Percentiles rank a stretch among this genome's conserved stretches.
These are phyloP conservation scores for Eruca vesicaria DNA, from an alignment of 441 rosid genomes.

Conservation along the genomic window DNA sequence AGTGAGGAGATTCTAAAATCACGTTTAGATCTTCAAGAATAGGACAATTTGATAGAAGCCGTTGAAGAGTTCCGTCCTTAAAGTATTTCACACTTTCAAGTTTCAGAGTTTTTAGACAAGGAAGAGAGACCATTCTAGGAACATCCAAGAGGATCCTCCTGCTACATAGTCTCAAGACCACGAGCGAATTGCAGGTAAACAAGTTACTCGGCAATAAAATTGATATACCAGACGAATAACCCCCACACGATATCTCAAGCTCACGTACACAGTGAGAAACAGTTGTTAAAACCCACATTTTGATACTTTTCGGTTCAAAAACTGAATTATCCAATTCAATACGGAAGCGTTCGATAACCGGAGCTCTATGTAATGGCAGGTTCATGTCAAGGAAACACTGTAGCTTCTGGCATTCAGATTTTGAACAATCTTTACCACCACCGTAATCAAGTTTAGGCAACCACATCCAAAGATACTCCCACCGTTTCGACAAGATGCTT, in stretches of 20 bases:
- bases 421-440: no score
- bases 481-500: neutral
- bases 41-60: constrained; percentile 11
- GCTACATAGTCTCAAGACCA: constrained; percentile 4
- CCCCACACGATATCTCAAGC: neutral
- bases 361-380: constrained; percentile 16
- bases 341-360: constrained; percentile 6
- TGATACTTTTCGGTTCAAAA: neutral
- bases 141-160: neutral
- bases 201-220: constrained; percentile 2
- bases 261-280: neutral
- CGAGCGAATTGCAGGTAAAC: constrained; percentile 4
- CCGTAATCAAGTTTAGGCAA: neutral
- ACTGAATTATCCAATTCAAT: neutral
- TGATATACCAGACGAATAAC: no score
- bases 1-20: no score
- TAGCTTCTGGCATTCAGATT: neutral
- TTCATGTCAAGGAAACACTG: neutral
- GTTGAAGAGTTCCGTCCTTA: neutral
- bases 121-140: constrained; percentile 11
- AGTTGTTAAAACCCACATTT: neutral
- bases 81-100: neutral
- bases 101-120: constrained; percentile 4
- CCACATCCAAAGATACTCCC: neutral
- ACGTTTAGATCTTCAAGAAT: neutral